Conservation (phyloP, 2,329 filamentous ascomycete species). For the Teratosphaeria epicoccoides region DNA sequence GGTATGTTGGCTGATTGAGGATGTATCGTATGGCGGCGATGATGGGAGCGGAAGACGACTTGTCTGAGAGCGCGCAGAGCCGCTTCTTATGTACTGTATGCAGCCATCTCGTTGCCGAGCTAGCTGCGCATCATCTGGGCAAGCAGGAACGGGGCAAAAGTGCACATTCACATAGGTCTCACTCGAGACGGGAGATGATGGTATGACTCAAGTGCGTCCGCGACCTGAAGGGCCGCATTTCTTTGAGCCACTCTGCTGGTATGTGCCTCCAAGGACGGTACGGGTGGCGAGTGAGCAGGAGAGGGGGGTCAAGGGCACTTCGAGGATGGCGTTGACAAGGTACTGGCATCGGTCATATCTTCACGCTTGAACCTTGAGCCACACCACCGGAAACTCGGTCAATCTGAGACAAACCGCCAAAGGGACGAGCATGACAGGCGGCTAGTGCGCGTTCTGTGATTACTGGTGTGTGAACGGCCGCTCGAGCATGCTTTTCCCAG, state of each 20-base stretch:
- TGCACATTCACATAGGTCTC: constrained; percentile 2
- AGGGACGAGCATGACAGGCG: neutral
- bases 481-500: neutral
- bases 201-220: neutral
- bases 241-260: neutral
- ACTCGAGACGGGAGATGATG: constrained; percentile 1
- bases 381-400: neutral
- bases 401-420: neutral
- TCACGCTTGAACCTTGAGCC: neutral
- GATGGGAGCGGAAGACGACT: neutral
- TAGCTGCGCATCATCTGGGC: constrained; percentile 1
- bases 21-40: neutral
- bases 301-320: neutral
- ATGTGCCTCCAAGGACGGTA: neutral
- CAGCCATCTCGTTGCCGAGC: neutral
- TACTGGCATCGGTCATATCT: neutral
- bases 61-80: constrained; percentile 1
- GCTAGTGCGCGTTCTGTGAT: neutral
- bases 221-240: neutral
- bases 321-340: neutral
- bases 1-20: neutral
- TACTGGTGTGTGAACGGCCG: neutral
- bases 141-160: neutral
- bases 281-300: neutral
- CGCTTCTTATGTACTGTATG: neutral